Base-by-base conservation (phyloP, 176 grass and related monocot genomes). In the Carex cristatella region DNA sequence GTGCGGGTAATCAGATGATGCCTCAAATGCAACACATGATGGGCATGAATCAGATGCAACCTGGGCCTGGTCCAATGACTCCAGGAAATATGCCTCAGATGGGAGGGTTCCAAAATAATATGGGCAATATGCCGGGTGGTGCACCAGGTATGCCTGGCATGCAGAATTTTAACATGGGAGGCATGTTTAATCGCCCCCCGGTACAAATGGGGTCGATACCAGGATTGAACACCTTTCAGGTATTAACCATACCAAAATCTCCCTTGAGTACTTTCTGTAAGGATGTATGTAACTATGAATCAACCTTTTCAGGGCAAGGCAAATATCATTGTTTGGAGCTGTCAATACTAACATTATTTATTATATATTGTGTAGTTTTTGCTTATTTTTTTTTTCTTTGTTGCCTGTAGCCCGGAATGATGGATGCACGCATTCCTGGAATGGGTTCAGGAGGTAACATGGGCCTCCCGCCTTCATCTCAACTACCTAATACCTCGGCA, bases 1-100 rank as follows among this genome's bases (percentile, higher is more conserved):
- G 89, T 80, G 86, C 86, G 7, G 86, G 87, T 76, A 92, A 72
- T 88, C 96, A 95, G 85, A 97, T 97, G 86, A 90, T 92, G 80
- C 81, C 94, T 73, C 89, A 90, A 88, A 88, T 98, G 93, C 96
- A 94, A 46, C 93, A 94, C 60, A 69, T 99, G 90, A 91, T 95
- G 82, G 87, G 90, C 31, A 61, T 92, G 82, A 98, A 94, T 86
- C 93, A 90, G 81, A 89, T 90, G 59, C 91, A 99, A 79, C 71
- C 87, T 3, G 91, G 91, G 19, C 48, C 89, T 19, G 66, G 64
- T 71, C 86, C 89, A 32, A 78, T 78, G 73, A 49, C 12, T 60
- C 42, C 57, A 32, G 86, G 81, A 82, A 91, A 88, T 86, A 88
- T 93, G 48, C 90, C 96, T 85, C 84, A 87, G 7, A 89, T 99